Percentiles rank a stretch among this genome's conserved stretches.
Conservation (phyloP, 495 filamentous ascomycete genomes). For the Annulohypoxylon moriforme region DNA sequence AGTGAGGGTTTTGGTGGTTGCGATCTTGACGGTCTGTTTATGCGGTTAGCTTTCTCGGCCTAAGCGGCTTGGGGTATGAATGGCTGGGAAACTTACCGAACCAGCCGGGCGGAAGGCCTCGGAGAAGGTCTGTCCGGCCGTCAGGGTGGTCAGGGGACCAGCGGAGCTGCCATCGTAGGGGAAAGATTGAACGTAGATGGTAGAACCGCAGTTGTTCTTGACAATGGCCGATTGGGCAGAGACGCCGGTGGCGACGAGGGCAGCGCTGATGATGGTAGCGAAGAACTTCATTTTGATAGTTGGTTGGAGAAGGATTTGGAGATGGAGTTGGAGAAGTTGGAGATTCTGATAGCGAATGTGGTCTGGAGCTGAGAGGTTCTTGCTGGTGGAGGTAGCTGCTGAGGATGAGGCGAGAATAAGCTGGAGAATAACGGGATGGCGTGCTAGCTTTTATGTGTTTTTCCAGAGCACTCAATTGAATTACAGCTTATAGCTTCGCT, state of each 20-base stretch:
- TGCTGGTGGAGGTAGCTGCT: constrained; percentile 4
- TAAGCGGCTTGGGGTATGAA: not conserved
- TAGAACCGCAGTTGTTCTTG: constrained; percentile 39
- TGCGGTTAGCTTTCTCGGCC: constrained; percentile 20
- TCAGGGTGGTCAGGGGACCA: constrained; percentile 36
- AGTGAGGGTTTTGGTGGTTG: constrained; percentile 48
- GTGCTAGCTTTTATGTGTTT: constrained; percentile 7
- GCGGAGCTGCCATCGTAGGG: constrained; percentile 45
- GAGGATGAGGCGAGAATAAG: not conserved
- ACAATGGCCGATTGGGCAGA: constrained; percentile 46
- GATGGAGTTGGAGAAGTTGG: no score
- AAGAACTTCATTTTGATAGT: constrained; percentile 39
- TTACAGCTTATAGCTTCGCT: constrained; percentile 1
- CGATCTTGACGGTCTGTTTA: constrained; percentile 53
- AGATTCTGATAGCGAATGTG: not conserved
- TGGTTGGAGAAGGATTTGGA: not conserved
- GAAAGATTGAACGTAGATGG: constrained; percentile 46
- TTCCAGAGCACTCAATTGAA: constrained; percentile 2
- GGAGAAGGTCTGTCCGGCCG: constrained; percentile 29
- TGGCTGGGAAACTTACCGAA: constrained; percentile 38
- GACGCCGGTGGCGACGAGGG: constrained; percentile 38
- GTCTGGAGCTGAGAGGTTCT: constrained; percentile 14
- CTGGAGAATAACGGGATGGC: not conserved
- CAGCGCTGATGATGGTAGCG: constrained; percentile 34
- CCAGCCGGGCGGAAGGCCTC: constrained; percentile 45